Evolutionary conservation across 129 eudicot genomes (phyloP), one percentile per base, ranked within the genome.

Genomic region (Logfia minima): DNA sequence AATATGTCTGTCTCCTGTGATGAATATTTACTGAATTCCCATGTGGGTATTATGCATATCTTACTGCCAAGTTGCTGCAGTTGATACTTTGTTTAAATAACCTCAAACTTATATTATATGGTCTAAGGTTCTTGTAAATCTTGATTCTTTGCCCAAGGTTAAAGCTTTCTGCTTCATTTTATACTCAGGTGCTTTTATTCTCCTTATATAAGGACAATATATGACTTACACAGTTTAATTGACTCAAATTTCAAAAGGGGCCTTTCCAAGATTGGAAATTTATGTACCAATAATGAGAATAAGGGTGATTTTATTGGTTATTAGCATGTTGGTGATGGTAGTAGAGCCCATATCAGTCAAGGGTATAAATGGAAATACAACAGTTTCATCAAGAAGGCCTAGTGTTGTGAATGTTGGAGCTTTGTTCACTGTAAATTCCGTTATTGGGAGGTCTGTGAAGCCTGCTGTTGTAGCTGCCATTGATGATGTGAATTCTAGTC

Each of bases 391-490:
- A 28, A 73, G 84, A 21, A 81, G 77, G 72, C 88, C 86, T 28
- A 72, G 48, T n/a, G 81, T 73, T 71, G 83, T 93, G 18, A 90
- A 93, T 69, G 68, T 93, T 80, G 98, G 98, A 66, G 92, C 94
- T 70, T 72, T 93, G 32, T 93, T 93, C 75, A 90, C 98, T 8
- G 48, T 85, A 14, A 14, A 93, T 90, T 93, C 98, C 5, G 92
- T 77, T 14, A 90, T 93, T 41, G 98, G 98, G n/a, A 75, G 88
- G 23, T 89, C 98, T 7, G 93, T 58, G 48, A 80, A 72, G 76
- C 98, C 98, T 4, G 98, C 97, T 41, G 21, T 93, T 84, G 43
- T 39, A 51, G 96, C 97, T 77, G 98, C 98, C 56, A 21, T 93
- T 84, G 89, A 86, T 84, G 97, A 90, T 67, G 92, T 93, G 14